Conservation (phyloP, 192 early-diverging fungal genomes). For the Backusella macrospora region DNA sequence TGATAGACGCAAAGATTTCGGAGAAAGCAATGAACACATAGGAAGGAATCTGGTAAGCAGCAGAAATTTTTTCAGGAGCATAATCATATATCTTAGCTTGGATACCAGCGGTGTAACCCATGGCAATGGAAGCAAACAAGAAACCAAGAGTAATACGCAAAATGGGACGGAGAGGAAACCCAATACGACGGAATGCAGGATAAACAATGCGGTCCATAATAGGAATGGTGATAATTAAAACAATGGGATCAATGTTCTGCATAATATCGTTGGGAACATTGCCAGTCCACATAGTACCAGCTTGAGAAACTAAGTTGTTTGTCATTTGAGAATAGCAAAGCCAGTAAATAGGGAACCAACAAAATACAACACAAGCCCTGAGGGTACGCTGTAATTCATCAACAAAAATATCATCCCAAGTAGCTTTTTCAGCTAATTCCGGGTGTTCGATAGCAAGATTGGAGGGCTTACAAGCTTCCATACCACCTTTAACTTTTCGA, state of each 20-base stretch:
- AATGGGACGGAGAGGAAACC: slow-evolving; percentile 59
- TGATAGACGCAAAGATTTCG: slow-evolving; percentile 72
- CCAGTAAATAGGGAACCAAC: slow-evolving; percentile 76
- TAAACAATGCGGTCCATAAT: slow-evolving; percentile 66
- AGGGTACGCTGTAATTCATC: slow-evolving; percentile 63
- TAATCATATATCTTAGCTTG: slow-evolving; percentile 67
- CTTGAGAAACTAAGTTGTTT: slow-evolving; percentile 65
- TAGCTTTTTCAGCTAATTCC: slow-evolving; percentile 24
- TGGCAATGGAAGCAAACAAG: slow-evolving; percentile 54
- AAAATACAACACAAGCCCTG: slow-evolving; percentile 69
- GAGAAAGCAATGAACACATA: slow-evolving; percentile 66
- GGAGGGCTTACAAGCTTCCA: slow-evolving; percentile 69
- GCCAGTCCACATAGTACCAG: slow-evolving; percentile 59
- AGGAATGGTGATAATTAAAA: slow-evolving; percentile 70
- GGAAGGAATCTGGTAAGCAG: slow-evolving; percentile 55
- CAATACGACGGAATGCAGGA: slow-evolving; percentile 57
- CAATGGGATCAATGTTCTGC: slow-evolving; percentile 64
- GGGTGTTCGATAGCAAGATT: slow-evolving; percentile 36
- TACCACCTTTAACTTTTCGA: slow-evolving; percentile 41
- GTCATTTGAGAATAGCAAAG: slow-evolving; percentile 68
- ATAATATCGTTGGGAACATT: slow-evolving; percentile 67
- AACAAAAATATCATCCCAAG: slow-evolving; percentile 76
- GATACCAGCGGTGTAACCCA: slow-evolving; percentile 63
- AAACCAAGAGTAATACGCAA: slow-evolving; percentile 71
- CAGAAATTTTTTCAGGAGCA: slow-evolving; percentile 54